Percentiles rank a stretch among this genome's conserved stretches.
phyloP scores from a whole-genome alignment of 2,329 filamentous ascomycete genomes.

The Ceratocystis cubensis region DNA sequence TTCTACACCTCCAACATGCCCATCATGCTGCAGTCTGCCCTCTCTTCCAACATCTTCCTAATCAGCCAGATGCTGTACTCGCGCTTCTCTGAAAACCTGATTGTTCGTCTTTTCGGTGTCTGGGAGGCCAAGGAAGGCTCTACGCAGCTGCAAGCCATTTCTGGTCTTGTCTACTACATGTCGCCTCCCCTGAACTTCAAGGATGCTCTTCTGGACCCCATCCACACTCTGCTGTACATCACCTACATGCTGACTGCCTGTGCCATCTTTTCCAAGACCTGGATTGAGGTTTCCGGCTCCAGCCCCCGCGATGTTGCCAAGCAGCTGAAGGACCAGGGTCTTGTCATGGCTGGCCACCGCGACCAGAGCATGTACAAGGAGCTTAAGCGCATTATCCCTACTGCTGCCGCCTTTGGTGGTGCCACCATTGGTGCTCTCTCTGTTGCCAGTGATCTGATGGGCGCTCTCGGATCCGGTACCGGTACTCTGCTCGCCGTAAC shows the following conservation, averaged over 20 bases:
- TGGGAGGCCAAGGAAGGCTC: constrained; percentile 97
- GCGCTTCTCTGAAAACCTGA: constrained; percentile 95
- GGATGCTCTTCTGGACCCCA: constrained; percentile 89
- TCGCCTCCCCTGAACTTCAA: constrained; percentile 95
- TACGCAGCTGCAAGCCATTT: constrained; percentile 84
- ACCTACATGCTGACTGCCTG: constrained; percentile 96
- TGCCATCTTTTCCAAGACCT: constrained; percentile 98
- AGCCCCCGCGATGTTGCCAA: constrained; percentile 97
- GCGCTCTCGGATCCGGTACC: constrained; percentile 89
- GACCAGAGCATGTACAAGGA: constrained; percentile 99
- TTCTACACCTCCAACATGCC: constrained; percentile 99
- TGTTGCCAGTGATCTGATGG: constrained; percentile 87
- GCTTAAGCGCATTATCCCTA: constrained; percentile 97
- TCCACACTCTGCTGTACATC: constrained; percentile 92
- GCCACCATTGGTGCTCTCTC: constrained; percentile 97
- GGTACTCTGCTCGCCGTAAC: constrained; percentile 97
- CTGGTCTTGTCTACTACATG: constrained; percentile 99
- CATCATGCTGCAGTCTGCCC: constrained; percentile 98
- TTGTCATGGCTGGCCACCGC: constrained; percentile 98
- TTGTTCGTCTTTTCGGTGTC: constrained; percentile 92
- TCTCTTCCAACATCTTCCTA: constrained; percentile 98
- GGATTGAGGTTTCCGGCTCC: constrained; percentile 98
- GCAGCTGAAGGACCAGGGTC: constrained; percentile 98
- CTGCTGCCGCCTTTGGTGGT: constrained; percentile 93
- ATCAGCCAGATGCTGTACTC: constrained; percentile 99